Conservation (phyloP, 1,284 basidiomycete species). For the Melampsora larici-populina region DNA sequence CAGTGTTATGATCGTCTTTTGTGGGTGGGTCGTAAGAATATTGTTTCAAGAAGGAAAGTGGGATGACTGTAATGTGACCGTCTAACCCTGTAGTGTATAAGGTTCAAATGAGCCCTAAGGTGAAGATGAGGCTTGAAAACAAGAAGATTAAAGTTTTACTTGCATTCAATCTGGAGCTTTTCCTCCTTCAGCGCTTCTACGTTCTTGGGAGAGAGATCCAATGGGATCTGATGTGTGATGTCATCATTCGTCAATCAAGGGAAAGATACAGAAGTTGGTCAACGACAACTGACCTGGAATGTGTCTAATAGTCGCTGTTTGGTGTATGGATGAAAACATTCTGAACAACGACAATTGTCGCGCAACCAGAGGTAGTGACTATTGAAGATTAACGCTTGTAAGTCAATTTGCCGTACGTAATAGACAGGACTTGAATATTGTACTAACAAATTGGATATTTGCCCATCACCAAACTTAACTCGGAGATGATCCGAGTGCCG, state of each 20-base stretch:
- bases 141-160: not conserved
- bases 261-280: not conserved
- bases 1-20: not conserved
- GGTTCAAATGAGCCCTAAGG: not conserved
- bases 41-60: constrained; percentile 21
- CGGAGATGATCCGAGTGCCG: not conserved
- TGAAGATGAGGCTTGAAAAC: not conserved
- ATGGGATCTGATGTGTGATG: constrained; percentile 18
- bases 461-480: not conserved
- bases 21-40: constrained; percentile 15
- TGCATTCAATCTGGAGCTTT: not conserved
- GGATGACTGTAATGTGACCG: constrained; percentile 17
- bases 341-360: constrained; percentile 82
- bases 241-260: not conserved
- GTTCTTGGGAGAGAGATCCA: constrained; percentile 23
- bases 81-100: constrained; percentile 17
- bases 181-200: not conserved
- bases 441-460: not conserved
- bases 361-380: constrained; percentile 71
- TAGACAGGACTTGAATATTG: not conserved
- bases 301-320: constrained; percentile 86
- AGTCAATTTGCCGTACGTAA: not conserved
- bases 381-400: constrained; percentile 16
- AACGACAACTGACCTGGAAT: constrained; percentile 62
- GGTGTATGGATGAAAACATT: constrained; percentile 82